A percentile compares a stretch with the other conserved stretches of the same genome.
These are phyloP conservation scores for Globisporangium irregulare DNA, from an alignment of 352 stramenopile genomes.

Conservation along the genomic window DNA sequence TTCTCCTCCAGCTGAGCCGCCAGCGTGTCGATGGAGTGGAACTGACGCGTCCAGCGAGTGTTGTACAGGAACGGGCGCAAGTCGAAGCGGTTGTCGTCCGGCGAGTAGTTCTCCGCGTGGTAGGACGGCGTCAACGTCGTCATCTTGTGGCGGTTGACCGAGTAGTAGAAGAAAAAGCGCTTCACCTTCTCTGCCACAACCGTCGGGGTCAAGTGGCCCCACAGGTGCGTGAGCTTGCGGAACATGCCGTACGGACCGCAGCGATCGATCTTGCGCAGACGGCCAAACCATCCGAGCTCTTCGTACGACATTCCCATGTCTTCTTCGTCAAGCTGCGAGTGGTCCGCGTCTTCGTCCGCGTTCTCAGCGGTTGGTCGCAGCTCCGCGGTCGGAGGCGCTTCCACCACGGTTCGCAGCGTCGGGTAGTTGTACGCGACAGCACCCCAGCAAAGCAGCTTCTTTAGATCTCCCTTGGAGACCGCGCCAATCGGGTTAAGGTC, in stretches of 20 bases:
- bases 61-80: slow-evolving; percentile 98
- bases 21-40: slow-evolving; percentile 92
- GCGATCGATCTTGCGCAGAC: slow-evolving; percentile 93
- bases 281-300: slow-evolving; percentile 95
- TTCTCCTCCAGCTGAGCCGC: slow-evolving; percentile 72
- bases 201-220: slow-evolving; percentile 80
- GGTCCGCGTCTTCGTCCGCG: slow-evolving; percentile 57
- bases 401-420: slow-evolving; percentile 90
- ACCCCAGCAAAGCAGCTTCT: slow-evolving; percentile 93
- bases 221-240: slow-evolving; percentile 81
- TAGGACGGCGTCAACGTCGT: slow-evolving; percentile 98
- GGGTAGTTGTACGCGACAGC: slow-evolving; percentile 89
- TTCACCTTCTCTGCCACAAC: slow-evolving; percentile 91
- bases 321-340: slow-evolving; percentile 97
- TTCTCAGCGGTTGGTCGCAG: slow-evolving; percentile 89
- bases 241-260: slow-evolving; percentile 96
- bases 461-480: slow-evolving; percentile 95
- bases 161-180: slow-evolving; percentile 98
- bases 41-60: slow-evolving; percentile 94
- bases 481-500: slow-evolving; percentile 98
- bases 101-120: slow-evolving; percentile 98
- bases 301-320: slow-evolving; percentile 99
- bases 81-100: slow-evolving; percentile 99
- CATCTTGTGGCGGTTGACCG: slow-evolving; percentile 99
- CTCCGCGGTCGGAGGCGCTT: slow-evolving; percentile 95